Percentiles rank a stretch among this genome's conserved stretches.
These are phyloP conservation scores for Monotropa hypopitys DNA, from an alignment of 179 eudicot genomes.

Conservation along the genomic window DNA sequence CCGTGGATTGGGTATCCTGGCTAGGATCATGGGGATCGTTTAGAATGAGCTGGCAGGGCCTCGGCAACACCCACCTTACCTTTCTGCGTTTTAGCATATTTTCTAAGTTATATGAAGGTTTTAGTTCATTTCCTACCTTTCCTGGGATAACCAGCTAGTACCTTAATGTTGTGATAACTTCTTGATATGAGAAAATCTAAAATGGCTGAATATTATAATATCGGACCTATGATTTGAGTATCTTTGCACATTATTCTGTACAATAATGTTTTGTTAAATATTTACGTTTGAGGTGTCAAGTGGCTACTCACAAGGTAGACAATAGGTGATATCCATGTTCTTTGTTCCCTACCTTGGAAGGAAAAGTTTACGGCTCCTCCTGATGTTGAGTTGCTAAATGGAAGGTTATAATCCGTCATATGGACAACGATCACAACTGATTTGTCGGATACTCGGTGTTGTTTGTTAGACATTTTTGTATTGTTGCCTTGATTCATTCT, in stretches of 20 bases:
- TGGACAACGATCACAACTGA: not conserved
- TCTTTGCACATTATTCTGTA: not conserved
- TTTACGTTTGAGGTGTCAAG: not conserved
- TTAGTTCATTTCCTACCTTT: not conserved
- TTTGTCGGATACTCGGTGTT: no score
- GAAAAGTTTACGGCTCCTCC: not conserved
- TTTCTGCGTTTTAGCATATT: not conserved
- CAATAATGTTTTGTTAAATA: not conserved
- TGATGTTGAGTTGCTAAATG: not conserved
- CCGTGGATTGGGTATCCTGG: not conserved
- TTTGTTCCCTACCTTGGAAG: not conserved
- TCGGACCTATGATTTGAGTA: not conserved
- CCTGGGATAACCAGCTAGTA: not conserved
- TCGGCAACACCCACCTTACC: not conserved
- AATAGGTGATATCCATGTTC: not conserved
- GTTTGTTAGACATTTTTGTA: not conserved
- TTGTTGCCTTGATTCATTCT: not conserved
- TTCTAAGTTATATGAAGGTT: not conserved
- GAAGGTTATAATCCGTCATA: not conserved
- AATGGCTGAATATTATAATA: not conserved
- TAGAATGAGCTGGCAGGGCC: not conserved
- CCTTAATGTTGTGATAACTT: not conserved
- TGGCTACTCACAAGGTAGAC: not conserved
- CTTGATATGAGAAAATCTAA: not conserved
- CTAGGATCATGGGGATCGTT: not conserved